Evolutionary conservation across 495 filamentous ascomycete species (phyloP), one percentile per base, ranked within the genome.

Genomic region (Penicillium pancosmium): DNA sequence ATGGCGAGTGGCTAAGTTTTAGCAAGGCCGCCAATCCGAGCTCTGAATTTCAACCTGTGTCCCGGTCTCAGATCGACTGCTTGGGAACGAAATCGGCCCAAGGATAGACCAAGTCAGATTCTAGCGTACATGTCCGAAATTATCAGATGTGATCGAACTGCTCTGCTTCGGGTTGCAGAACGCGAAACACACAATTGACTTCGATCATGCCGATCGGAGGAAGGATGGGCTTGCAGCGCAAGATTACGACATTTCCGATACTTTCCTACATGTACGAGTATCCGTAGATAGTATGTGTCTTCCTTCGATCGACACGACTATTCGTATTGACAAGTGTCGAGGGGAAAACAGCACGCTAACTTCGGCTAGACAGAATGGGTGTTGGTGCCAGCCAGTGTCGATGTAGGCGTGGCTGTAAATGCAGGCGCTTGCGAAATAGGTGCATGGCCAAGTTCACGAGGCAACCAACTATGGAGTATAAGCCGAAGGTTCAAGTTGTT

Each of bases 1-100:
- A 49, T 57, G 19, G 43, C 44, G 34, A 55, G 41, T 52, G 50
- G 46, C 43, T 35, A 40, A n/a, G n/a, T 41, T 19, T 36, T 16
- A 12, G 35, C 31, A 19, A 35, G 19, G 33, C 43, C 10, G 15
- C 55, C 47, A 52, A 48, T 63, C 8, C 15, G 15, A 44, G 16
- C 16, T 16, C 9, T 18, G 13, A 6, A 44, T 16, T 44, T 3
- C 6, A 16, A 10, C 16, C 41, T 15, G 40, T 13, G 41, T 44
- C 41, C 8, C 16, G 41, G 41, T 44, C 41, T 44, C 41, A 19
- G 41, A 9, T 19, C 19, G 8, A 16, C 41, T 44, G n/a, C 18
- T 21, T 46, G 41, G 1, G 9, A 6, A 5, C n/a, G 41, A 46
- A 21, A 46, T 19, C 10, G 12, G 2, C 41, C 46, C 19, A 27